phyloP scores from a whole-genome alignment of 345 rosid genomes.

The Citrus medica region DNA sequence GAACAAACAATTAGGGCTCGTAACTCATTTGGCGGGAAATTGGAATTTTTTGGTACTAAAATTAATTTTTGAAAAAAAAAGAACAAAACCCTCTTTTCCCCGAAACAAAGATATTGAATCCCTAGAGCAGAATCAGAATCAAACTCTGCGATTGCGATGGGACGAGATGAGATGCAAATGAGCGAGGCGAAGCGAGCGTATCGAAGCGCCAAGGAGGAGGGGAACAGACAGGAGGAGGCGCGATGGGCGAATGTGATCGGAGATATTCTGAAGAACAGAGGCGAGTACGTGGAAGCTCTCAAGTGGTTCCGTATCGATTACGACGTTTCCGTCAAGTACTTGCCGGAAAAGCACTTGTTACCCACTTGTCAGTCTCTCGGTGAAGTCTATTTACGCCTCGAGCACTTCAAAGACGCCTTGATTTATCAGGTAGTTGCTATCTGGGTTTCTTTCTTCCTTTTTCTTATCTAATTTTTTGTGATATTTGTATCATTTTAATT shows the following conservation, averaged over 20 bases:
- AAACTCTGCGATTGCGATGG: slow-evolving; percentile 41
- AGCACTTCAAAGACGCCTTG: slow-evolving; percentile 62
- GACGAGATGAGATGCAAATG: slow-evolving; percentile 37
- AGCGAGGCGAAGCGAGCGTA: slow-evolving; percentile 61
- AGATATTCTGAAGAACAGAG: slow-evolving; percentile 67
- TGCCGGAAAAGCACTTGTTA: slow-evolving; percentile 70
- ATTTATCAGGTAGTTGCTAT: slow-evolving; percentile 53
- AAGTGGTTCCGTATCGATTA: slow-evolving; percentile 81
- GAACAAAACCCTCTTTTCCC: background rate
- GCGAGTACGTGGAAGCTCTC: slow-evolving; percentile 89
- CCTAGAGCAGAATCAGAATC: background rate
- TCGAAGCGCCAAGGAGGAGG: slow-evolving; percentile 58
- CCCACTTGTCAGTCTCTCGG: slow-evolving; percentile 93
- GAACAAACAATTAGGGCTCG: background rate
- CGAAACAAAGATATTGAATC: background rate
- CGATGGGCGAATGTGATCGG: slow-evolving; percentile 92
- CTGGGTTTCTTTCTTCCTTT: no score
- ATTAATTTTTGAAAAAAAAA: background rate
- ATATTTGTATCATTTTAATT: background rate
- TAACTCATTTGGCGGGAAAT: slow-evolving; percentile 6
- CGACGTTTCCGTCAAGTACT: slow-evolving; percentile 55
- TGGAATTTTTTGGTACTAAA: background rate
- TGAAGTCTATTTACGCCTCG: slow-evolving; percentile 74
- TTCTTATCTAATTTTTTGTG: background rate
- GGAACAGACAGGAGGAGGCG: slow-evolving; percentile 85